phyloP scores from a whole-genome alignment of 495 filamentous ascomycete genomes.

The Annulohypoxylon moriforme region DNA sequence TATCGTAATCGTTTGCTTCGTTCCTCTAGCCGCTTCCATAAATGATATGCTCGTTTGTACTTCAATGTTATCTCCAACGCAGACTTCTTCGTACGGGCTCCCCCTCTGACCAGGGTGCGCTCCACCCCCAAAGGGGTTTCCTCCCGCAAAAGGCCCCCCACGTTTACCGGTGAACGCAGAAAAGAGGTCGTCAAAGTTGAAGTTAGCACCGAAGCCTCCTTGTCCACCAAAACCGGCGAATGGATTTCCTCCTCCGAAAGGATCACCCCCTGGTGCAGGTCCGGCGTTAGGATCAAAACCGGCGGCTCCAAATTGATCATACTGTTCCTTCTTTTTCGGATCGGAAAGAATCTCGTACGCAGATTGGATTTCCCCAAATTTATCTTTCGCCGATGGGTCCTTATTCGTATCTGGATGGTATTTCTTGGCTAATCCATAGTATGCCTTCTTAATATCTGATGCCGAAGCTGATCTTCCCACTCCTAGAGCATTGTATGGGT shows the following conservation, averaged over 20 bases:
- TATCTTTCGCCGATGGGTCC: constrained; percentile 89
- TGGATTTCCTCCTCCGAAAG: constrained; percentile 67
- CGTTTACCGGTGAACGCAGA: constrained; percentile 81
- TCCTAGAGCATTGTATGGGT: constrained; percentile 90
- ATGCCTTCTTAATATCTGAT: constrained; percentile 95
- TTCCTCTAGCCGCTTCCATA: constrained; percentile 94
- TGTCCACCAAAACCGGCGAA: constrained; percentile 70
- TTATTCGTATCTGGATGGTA: constrained; percentile 99
- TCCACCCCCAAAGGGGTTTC: constrained; percentile 60
- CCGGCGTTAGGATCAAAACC: constrained; percentile 84
- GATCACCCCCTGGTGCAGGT: constrained; percentile 73
- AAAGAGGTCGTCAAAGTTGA: constrained; percentile 96
- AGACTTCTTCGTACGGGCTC: constrained; percentile 76
- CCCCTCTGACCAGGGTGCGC: constrained; percentile 60
- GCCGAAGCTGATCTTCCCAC: constrained; percentile 82
- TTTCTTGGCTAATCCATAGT: constrained; percentile 98
- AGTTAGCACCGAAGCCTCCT: constrained; percentile 77
- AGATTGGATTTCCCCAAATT: constrained; percentile 88
- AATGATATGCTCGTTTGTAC: constrained; percentile 92
- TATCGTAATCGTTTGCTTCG: constrained; percentile 79
- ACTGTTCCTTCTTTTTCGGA: constrained; percentile 88
- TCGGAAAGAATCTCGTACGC: constrained; percentile 95
- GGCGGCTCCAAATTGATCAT: constrained; percentile 87
- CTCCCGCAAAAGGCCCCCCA: constrained; percentile 65
- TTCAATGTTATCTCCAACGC: constrained; percentile 93